phyloP scores from a whole-genome alignment of 2,329 filamentous ascomycete genomes.

The Penicillium italicum region DNA sequence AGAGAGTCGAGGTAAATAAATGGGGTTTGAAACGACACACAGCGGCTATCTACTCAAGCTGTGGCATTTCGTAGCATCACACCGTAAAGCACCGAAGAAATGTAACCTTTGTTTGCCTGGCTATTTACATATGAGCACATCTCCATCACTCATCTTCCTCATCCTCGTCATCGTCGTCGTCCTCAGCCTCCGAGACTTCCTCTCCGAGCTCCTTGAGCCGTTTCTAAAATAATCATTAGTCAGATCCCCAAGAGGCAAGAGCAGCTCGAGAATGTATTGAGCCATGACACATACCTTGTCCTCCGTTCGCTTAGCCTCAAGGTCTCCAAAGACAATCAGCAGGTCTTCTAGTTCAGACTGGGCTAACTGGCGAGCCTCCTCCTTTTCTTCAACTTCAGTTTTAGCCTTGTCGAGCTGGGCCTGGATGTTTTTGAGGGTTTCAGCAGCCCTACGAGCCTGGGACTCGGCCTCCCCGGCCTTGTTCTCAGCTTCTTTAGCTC shows the following conservation, averaged over 20 bases:
- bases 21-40: neutral
- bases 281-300: slow-evolving; percentile 62
- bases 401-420: slow-evolving; percentile 33
- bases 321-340: slow-evolving; percentile 73
- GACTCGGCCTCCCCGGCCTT: slow-evolving; percentile 33
- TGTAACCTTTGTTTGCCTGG: neutral
- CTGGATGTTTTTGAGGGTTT: slow-evolving; percentile 53
- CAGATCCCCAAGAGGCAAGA: neutral
- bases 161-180: slow-evolving; percentile 58
- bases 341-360: slow-evolving; percentile 77
- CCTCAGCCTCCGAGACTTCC: slow-evolving; percentile 72
- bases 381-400: slow-evolving; percentile 46
- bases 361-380: slow-evolving; percentile 59
- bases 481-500: slow-evolving; percentile 44
- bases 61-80: neutral
- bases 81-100: neutral
- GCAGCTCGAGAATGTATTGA: neutral
- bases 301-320: slow-evolving; percentile 70
- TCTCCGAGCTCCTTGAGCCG: slow-evolving; percentile 65
- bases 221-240: slow-evolving; percentile 46
- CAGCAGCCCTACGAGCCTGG: slow-evolving; percentile 43
- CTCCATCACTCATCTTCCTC: slow-evolving; percentile 49
- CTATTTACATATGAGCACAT: slow-evolving; percentile 17
- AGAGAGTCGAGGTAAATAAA: no score
- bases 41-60: neutral